Base-by-base conservation (phyloP, 2,329 filamentous ascomycete genomes). In the Aspergillus phoenicis region DNA sequence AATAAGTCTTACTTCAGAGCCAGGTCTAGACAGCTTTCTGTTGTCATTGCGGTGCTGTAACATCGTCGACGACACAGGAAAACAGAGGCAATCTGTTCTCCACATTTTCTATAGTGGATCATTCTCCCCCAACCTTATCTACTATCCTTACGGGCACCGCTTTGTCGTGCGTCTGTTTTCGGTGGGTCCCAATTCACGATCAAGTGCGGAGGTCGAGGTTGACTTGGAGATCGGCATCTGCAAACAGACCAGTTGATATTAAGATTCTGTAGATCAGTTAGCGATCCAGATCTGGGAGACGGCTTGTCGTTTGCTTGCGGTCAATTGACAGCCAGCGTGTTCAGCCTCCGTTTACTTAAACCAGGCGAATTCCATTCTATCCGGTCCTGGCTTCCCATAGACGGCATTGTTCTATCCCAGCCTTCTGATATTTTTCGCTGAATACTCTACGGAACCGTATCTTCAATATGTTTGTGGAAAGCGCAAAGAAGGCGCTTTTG, bases 291-390 rank as follows among this genome's bases (percentile, higher is more conserved):
- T 52, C 43, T 57, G 10, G 2, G 22, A 45, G 54, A 52, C 33
- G 52, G 52, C 52, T 39, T 57, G 59, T 54, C 24, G 52, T 58
- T 64, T 70, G 67, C 63, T 66, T 67, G 26, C 66, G 63, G 69
- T 51, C 45, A 48, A 33, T 43, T 53, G 24, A 36, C 53, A 56
- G 22, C 41, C 33, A 41, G 45, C 33, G 52, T 52, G 61, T 66
- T 59, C 51, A 65, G 47, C 63, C 52, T 54, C 55, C 52, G 24
- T 66, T 65, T 72, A 73, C 70, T 75, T 75, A 75, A 72, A 70
- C 53, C 64, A 63, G 65, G 59, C 45, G 61, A 68, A 68, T 64
- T 61, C 71, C 68, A 72, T 72, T 64, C 66, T 66, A 66, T 59
- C 65, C 60, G 63, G 60, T 58, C 60, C 51, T 59, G 61, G 56